These are phyloP conservation scores for Amanita rubescens DNA, from an alignment of 768 basidiomycete species.

Conservation along the genomic window DNA sequence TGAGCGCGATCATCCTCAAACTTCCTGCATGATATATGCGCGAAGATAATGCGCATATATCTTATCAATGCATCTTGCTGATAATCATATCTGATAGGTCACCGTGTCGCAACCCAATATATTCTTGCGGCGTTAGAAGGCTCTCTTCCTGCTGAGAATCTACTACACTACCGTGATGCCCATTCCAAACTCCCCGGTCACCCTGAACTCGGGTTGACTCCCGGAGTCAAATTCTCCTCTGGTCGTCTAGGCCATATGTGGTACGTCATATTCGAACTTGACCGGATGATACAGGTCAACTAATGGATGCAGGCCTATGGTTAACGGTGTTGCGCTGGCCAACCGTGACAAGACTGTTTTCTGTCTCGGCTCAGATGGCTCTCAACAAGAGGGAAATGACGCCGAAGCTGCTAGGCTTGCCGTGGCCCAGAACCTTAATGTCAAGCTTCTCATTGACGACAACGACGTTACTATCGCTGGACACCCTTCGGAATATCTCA, in stretches of 20 bases:
- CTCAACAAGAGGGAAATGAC: slow-evolving; percentile 88
- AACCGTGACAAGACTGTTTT: slow-evolving; percentile 73
- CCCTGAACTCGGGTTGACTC: slow-evolving; percentile 83
- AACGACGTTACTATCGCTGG: slow-evolving; percentile 93
- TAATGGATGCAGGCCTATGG: slow-evolving; percentile 44
- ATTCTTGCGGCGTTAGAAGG: slow-evolving; percentile 75
- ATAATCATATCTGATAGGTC: slow-evolving; percentile 37
- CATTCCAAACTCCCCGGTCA: slow-evolving; percentile 85
- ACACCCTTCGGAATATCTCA: slow-evolving; percentile 80
- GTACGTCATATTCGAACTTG: slow-evolving; percentile 22
- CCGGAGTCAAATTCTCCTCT: slow-evolving; percentile 90
- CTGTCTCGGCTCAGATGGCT: slow-evolving; percentile 83
- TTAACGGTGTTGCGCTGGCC: slow-evolving; percentile 80
- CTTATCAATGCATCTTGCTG: not conserved
- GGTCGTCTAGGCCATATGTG: slow-evolving; percentile 92
- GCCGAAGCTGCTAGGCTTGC: slow-evolving; percentile 86
- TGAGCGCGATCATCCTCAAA: slow-evolving; percentile 21
- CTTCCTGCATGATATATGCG: not conserved
- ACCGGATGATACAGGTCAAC: not conserved
- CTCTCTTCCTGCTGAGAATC: slow-evolving; percentile 60
- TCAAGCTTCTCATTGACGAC: slow-evolving; percentile 85
- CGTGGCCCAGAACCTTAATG: slow-evolving; percentile 74
- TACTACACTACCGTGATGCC: slow-evolving; percentile 81
- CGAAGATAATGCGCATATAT: not conserved
- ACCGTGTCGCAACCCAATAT: slow-evolving; percentile 88